Percentiles rank a stretch among this genome's conserved stretches.
Evolutionary conservation across 2,329 filamentous ascomycete genomes (phyloP).

Genomic region (Fusarium sp.): DNA sequence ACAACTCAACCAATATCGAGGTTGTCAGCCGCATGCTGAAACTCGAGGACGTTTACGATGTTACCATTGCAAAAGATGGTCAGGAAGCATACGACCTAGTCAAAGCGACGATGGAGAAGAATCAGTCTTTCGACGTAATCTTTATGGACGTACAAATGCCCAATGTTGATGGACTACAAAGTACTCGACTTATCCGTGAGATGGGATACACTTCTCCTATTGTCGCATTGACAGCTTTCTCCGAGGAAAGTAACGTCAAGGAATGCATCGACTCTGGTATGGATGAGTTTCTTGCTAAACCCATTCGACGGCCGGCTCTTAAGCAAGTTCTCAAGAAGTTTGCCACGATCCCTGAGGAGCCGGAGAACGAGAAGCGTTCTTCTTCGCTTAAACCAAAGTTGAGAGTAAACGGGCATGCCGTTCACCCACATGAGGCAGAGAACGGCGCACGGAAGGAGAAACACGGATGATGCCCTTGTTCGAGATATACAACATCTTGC

Average conservation of each 20-base stretch:
- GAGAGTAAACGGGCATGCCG: constrained; percentile 33
- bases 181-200: constrained; percentile 83
- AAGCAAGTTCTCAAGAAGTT: constrained; percentile 90
- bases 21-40: constrained; percentile 74
- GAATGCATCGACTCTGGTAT: constrained; percentile 91
- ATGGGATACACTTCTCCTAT: constrained; percentile 91
- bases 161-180: constrained; percentile 89
- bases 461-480: constrained; percentile 24
- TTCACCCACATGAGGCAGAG: constrained; percentile 23
- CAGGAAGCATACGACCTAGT: constrained; percentile 91
- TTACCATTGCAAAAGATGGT: constrained; percentile 86
- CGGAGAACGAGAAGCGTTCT: constrained; percentile 43
- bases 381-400: constrained; percentile 32
- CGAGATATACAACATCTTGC: background rate
- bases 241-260: constrained; percentile 88
- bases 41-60: constrained; percentile 84
- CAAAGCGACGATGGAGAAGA: constrained; percentile 80
- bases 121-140: constrained; percentile 83
- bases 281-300: constrained; percentile 85
- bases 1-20: constrained; percentile 69
- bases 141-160: constrained; percentile 99
- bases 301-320: constrained; percentile 83
- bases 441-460: constrained; percentile 36
- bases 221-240: constrained; percentile 89
- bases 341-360: constrained; percentile 81